These are phyloP conservation scores for Ziziphus jujuba DNA, from an alignment of 306 rosid genomes.

Conservation along the genomic window DNA sequence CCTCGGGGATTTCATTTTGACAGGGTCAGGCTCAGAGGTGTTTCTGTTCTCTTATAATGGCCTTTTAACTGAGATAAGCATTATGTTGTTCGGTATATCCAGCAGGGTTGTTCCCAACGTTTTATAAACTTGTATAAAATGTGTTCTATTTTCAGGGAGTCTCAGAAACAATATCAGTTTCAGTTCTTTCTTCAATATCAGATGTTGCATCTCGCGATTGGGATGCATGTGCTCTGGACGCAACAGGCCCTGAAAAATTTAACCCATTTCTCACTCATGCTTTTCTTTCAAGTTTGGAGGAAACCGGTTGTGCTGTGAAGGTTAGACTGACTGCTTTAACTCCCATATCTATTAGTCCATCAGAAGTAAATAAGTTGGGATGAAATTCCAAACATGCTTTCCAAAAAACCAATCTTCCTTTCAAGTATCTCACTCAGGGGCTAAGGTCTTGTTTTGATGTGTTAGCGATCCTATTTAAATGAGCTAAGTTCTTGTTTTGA, in stretches of 20 bases:
- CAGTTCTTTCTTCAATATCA: slow-evolving; percentile 66
- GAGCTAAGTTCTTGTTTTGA: too few relatives aligned
- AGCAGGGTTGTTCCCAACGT: not conserved
- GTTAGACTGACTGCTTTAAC: slow-evolving; percentile 27
- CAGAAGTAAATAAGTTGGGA: not conserved
- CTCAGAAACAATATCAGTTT: slow-evolving; percentile 43
- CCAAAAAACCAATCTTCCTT: too few relatives aligned
- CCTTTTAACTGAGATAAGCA: not conserved
- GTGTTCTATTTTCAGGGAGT: slow-evolving; percentile 31
- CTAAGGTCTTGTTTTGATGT: too few relatives aligned
- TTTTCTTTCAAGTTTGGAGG: slow-evolving; percentile 72
- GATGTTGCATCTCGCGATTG: slow-evolving; percentile 68
- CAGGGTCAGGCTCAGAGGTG: slow-evolving; percentile 40
- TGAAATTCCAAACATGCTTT: not conserved
- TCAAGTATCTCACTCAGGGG: too few relatives aligned
- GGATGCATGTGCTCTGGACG: slow-evolving; percentile 81
- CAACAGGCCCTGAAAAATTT: slow-evolving; percentile 54
- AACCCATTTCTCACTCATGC: slow-evolving; percentile 84
- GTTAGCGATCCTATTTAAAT: too few relatives aligned
- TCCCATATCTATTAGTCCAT: not conserved
- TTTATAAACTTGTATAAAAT: not conserved
- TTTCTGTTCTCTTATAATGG: slow-evolving; percentile 1
- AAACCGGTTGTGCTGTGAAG: slow-evolving; percentile 64
- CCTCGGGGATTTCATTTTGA: slow-evolving; percentile 47
- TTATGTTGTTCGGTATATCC: not conserved